Base-by-base conservation (phyloP, 2,329 filamentous ascomycete genomes). In the Xylariales sp. region DNA sequence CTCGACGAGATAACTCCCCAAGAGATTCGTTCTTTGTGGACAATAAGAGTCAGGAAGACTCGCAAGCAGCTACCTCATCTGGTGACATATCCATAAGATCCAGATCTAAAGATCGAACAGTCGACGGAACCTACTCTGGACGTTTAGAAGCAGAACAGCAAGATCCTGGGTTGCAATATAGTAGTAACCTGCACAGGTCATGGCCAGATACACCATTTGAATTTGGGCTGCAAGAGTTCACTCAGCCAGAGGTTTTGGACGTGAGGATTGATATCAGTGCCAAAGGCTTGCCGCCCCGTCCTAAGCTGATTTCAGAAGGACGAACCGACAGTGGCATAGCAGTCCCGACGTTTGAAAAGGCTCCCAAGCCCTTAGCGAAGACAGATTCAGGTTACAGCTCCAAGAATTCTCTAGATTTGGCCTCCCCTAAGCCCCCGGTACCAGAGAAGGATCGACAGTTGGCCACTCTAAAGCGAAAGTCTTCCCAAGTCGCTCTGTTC, bases 341-440 rank as follows among this genome's bases (percentile, higher is more conserved):
- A 2, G 72, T 65, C 37, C 66, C 68, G 5, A 62, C 61, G 2
- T 66, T 65, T 4, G 63, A 68, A 34, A 56, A 47, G 12, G 62
- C 66, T 1, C 59, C 59, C 13, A 70, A 66, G 38, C 56, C 69
- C 5, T 57, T 76, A n/a, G 67, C 70, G 21, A 78, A 78, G 44
- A 69, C 74, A 27, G 77, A 81, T 49, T 81, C 76, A 18, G 76
- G 76, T 13, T 82, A 81, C 48, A 75, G 75, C 48, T 81, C 76
- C 6, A 79, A 72, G 48, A 61, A 74, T 5, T 81, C 78, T 11
- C 54, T 79, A 14, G 67, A 72, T 27, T 80, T 76, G 1, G 65
- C 74, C 37, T 59, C 63, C 16, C 50, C 55, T 7, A 65, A 59
- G 41, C 40, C 52, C 10, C 48, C 50, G 4, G 41, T 51, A 16